Evolutionary conservation across 495 filamentous ascomycete genomes (phyloP), one percentile per base, ranked within the genome.

Genomic region (Penicillium cataractarum): DNA sequence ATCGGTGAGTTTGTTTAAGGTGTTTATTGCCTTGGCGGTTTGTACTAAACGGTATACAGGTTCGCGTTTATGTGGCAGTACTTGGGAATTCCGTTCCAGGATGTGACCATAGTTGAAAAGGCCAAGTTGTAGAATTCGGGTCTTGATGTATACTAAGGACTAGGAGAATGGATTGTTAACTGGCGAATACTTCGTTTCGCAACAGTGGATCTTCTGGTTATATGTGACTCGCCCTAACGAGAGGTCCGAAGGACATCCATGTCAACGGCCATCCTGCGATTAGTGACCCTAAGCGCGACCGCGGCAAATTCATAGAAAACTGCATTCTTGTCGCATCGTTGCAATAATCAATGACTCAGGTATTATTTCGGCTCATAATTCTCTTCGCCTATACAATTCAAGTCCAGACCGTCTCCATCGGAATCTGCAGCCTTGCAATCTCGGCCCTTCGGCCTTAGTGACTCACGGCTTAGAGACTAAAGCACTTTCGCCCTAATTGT

Each of bases 1-100:
- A 92, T 75, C 79, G 89, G 77, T 91, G 53, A 49, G 70, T 42
- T 21, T 24, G 8, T 8, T 52, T 75, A 44, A 74, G 69, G 55
- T 67, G 57, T 65, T 72, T 72, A n/a, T 57, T 57, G 44, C 31
- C 31, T 8, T 26, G 37, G 6, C 27, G 31, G n/a, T 33, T 19
- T 9, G 29, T 15, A 35, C 62, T 67, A 19, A 71, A 33, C 37
- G 9, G 42, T 13, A 19, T 40, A 1, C 60, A 72, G 70, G 33
- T 72, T 77, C 52, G 74, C 76, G 56, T 77, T 66, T 50, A 78
- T 80, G 73, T 80, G 76, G 76, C 58, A 72, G 58, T 80, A 69
- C 60, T 58, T 80, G 59, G 77, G 59, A 0, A 50, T 80, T 64
- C 76, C 76, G 3, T 74, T 72, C 63, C 66, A 73, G 54, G 73